Conservation (phyloP, 2,329 filamentous ascomycete species). For the Verticillium albo-atrum region DNA sequence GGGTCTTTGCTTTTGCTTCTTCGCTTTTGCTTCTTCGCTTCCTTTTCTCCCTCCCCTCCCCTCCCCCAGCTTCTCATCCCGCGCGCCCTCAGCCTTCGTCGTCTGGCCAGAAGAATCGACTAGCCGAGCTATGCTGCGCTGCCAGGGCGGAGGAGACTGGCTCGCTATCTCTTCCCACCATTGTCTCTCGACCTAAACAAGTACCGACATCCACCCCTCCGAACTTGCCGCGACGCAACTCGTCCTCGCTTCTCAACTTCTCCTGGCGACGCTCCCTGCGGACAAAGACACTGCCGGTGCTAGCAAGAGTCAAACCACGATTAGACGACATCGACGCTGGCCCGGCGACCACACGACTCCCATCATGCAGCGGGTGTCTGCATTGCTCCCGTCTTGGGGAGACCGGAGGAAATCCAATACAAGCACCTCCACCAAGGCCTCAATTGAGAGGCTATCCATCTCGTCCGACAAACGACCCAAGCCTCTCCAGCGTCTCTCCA, state of each 20-base stretch:
- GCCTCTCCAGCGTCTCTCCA: slow-evolving; percentile 59
- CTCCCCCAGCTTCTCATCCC: neutral
- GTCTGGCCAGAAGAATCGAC: neutral
- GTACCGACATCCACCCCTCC: neutral
- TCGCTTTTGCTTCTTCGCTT: neutral
- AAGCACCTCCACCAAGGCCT: slow-evolving; percentile 21
- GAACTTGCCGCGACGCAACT: neutral
- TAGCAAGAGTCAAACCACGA: neutral
- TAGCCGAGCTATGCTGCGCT: neutral
- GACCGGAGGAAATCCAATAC: slow-evolving; percentile 35
- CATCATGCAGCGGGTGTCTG: slow-evolving; percentile 38
- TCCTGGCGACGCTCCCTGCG: neutral
- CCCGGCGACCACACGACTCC: neutral
- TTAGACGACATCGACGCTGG: neutral
- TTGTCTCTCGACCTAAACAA: neutral
- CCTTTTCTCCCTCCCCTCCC: neutral
- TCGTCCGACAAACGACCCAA: slow-evolving; percentile 48
- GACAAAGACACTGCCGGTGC: neutral
- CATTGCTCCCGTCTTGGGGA: slow-evolving; percentile 36
- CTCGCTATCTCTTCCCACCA: neutral
- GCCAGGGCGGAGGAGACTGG: neutral
- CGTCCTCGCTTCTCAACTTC: neutral
- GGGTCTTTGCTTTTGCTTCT: neutral
- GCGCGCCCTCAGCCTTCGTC: neutral
- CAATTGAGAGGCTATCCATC: slow-evolving; percentile 33